Base-by-base conservation (phyloP, 139 green algal species). In the Coelastrella sp. region DNA sequence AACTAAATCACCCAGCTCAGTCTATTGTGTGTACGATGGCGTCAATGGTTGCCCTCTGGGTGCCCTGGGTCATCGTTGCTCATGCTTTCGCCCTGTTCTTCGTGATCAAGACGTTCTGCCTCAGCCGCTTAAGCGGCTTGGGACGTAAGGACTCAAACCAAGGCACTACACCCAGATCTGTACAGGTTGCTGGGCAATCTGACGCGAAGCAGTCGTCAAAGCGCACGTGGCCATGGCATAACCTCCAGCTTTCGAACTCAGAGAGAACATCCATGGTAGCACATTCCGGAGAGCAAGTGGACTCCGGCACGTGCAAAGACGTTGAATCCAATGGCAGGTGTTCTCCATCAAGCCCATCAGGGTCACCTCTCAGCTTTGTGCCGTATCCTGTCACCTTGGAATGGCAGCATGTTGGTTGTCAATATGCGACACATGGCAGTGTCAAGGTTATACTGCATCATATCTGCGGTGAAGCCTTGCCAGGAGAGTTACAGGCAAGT, bases 401-500 rank as follows among this genome's bases (percentile, higher is more conserved):
- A 57, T 87, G 81, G 81, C 71, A 83, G 71, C 41, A 64, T 25
- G 76, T 87, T 19, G 82, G 82, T 30, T 87, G 82, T 71, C 68
- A 43, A 57, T 87, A 87, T 71, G 51, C 38, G 40, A 37, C 41
- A 1, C 40, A 51, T 1, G 67, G 60, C 34, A 27, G n/a, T 41
- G 34, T 11, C 32, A 79, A 80, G 37, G 48, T 72, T 19, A 74
- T 88, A 15, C 63, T 88, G 84, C 57, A 78, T 7, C 76, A 62
- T 40, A 76, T 88, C 51, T 88, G 64, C n/a, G 84, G 84, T 21
- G 30, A 17, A 32, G 84, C 82, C 15, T 76, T 30, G 4, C 87
- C 87, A 2, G 76, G 62, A n/a, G 66, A 90, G 77, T 85, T 90
- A 83, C 85, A 86, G 81, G 87, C 79, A 19, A 25, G 34, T 23